phyloP scores from a whole-genome alignment of 2,329 filamentous ascomycete genomes.

The Chaetomiaceae sp. region DNA sequence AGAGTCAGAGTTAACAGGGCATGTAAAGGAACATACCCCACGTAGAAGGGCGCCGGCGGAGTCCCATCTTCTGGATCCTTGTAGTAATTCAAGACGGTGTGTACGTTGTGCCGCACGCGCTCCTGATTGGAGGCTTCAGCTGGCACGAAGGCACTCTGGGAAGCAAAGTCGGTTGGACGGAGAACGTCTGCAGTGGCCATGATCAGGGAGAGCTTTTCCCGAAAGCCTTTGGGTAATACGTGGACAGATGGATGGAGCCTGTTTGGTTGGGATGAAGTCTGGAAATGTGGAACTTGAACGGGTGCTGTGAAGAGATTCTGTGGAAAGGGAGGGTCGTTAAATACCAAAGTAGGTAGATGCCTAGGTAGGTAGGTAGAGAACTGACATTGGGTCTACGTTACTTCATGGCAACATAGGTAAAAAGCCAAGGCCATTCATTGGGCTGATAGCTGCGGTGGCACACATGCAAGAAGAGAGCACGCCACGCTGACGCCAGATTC shows the following conservation, averaged over 20 bases:
- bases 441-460: neutral
- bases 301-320: too few species aligned
- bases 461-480: neutral
- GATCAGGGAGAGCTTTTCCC: neutral
- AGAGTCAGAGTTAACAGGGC: too few species aligned
- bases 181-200: slow-evolving; percentile 17
- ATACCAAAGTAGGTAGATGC: too few species aligned
- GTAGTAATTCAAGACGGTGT: slow-evolving; percentile 30
- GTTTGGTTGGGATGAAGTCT: too few species aligned
- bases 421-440: neutral
- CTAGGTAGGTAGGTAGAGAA: too few species aligned
- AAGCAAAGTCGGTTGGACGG: neutral
- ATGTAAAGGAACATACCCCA: slow-evolving; percentile 19
- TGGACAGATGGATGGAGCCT: too few species aligned
- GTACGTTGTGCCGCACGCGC: slow-evolving; percentile 18
- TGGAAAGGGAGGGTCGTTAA: too few species aligned
- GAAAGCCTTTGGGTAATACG: too few species aligned
- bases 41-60: slow-evolving; percentile 22
- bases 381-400: neutral
- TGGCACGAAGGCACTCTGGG: neutral
- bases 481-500: slow-evolving; percentile 6
- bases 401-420: neutral
- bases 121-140: neutral
- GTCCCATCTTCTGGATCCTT: slow-evolving; percentile 27
- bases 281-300: too few species aligned